Conservation (phyloP, 2,329 filamentous ascomycete species). For the Aspergillus sp. region DNA sequence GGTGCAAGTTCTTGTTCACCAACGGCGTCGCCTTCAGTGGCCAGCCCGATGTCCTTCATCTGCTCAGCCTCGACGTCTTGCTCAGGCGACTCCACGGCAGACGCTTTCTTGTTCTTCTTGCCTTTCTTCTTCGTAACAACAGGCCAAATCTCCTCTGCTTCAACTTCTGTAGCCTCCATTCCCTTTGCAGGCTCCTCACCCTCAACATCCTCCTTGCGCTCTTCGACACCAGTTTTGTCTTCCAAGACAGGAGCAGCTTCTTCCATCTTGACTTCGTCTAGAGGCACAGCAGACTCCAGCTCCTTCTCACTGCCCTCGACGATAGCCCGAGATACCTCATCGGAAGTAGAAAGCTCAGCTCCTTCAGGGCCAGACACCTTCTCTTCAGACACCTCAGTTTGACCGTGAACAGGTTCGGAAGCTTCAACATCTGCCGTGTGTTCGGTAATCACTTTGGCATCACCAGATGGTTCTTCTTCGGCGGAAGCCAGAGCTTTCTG, state of each 20-base stretch:
- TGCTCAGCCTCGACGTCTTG: background rate
- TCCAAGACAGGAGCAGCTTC: background rate
- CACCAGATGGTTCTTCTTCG: conserved; percentile 1
- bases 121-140: conserved; percentile 23
- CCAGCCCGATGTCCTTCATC: background rate
- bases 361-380: background rate
- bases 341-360: background rate
- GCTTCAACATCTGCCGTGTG: background rate
- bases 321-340: no score
- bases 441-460: background rate
- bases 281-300: no score
- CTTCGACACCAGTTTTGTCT: background rate
- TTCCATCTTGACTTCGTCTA: no score
- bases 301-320: no score
- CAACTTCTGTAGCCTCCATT: background rate
- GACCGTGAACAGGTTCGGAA: background rate
- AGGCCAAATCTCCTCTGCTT: conserved; percentile 7
- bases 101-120: conserved; percentile 23
- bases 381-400: background rate
- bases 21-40: background rate
- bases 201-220: background rate
- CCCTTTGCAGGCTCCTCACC: background rate
- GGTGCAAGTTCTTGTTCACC: background rate
- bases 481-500: conserved; percentile 5
- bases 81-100: conserved; percentile 7